Conservation (phyloP, 257 asterid genomes). For the Catharanthus roseus region DNA sequence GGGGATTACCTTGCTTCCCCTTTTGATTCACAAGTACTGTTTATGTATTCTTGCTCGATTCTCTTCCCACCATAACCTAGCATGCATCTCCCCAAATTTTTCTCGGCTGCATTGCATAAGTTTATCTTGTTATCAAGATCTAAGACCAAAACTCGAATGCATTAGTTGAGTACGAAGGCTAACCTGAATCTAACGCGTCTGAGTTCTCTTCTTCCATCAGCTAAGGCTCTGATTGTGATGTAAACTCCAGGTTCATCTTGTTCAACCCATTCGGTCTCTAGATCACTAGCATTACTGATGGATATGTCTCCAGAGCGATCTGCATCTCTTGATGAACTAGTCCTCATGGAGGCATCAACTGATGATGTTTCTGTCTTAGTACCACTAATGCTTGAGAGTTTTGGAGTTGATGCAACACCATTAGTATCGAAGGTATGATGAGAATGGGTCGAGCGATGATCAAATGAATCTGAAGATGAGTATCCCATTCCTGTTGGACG, state of each 20-base stretch:
- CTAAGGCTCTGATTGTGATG: conserved; percentile 75
- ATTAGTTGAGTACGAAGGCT: neutral
- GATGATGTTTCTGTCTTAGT: conserved; percentile 39
- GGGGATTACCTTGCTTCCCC: conserved; percentile 1
- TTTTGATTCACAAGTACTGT: conserved; percentile 52
- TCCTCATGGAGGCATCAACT: conserved; percentile 65
- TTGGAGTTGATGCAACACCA: conserved; percentile 71
- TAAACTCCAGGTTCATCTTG: conserved; percentile 96
- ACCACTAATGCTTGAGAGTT: conserved; percentile 66
- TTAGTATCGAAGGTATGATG: conserved; percentile 54
- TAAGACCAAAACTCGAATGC: neutral
- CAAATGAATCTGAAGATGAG: conserved; percentile 67
- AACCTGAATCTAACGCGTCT: conserved; percentile 96
- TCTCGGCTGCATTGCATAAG: conserved; percentile 57
- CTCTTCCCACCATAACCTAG: conserved; percentile 92
- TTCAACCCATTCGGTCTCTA: conserved; percentile 91
- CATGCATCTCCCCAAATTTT: conserved; percentile 77
- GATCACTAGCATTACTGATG: conserved; percentile 83
- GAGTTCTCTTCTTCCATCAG: conserved; percentile 89
- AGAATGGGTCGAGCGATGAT: conserved; percentile 43
- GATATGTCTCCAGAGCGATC: conserved; percentile 81
- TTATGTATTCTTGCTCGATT: conserved; percentile 77
- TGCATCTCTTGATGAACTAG: conserved; percentile 74
- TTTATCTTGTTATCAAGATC: neutral
- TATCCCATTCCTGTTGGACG: conserved; percentile 55